Evolutionary conservation across 768 basidiomycete species (phyloP).

Genomic region (Coprinopsis cinerea): DNA sequence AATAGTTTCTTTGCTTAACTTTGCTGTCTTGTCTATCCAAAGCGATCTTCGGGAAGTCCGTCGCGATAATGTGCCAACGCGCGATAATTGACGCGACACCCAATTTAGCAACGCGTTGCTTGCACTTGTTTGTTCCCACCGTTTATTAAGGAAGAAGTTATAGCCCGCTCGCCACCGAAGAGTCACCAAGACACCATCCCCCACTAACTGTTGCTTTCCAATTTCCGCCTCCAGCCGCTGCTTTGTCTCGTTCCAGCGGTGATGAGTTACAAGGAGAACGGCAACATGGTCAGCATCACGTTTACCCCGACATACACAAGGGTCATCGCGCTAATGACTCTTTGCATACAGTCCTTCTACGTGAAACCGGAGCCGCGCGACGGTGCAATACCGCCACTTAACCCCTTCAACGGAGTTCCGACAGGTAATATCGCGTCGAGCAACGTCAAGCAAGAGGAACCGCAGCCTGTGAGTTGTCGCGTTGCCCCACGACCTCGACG

Average conservation of each 20-base stretch:
- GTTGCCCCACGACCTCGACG: background rate
- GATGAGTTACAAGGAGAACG: conserved; percentile 3
- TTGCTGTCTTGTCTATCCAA: too few relatives aligned
- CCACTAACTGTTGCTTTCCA: background rate
- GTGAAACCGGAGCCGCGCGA: conserved; percentile 27
- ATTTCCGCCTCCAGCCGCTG: background rate
- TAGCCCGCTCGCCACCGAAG: too few relatives aligned
- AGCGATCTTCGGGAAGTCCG: too few relatives aligned
- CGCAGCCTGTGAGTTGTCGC: too few relatives aligned
- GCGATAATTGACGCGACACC: background rate
- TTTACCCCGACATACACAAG: background rate
- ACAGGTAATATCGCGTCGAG: background rate
- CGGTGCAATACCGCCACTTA: background rate
- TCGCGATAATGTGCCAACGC: background rate
- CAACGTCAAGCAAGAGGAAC: conserved; percentile 28
- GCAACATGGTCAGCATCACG: background rate
- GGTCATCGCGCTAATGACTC: background rate
- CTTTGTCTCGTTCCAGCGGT: background rate
- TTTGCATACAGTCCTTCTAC: conserved; percentile 7
- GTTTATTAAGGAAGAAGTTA: too few relatives aligned
- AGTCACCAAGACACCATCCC: too few relatives aligned
- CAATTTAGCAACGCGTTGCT: conserved; percentile 12
- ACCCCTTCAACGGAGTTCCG: conserved; percentile 6
- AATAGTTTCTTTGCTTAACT: too few relatives aligned
- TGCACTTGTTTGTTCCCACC: conserved; percentile 12